A percentile compares a stretch with the other conserved stretches of the same genome.
Conservation (phyloP, 208 protist genomes). For the Trypanosoma congolense region DNA sequence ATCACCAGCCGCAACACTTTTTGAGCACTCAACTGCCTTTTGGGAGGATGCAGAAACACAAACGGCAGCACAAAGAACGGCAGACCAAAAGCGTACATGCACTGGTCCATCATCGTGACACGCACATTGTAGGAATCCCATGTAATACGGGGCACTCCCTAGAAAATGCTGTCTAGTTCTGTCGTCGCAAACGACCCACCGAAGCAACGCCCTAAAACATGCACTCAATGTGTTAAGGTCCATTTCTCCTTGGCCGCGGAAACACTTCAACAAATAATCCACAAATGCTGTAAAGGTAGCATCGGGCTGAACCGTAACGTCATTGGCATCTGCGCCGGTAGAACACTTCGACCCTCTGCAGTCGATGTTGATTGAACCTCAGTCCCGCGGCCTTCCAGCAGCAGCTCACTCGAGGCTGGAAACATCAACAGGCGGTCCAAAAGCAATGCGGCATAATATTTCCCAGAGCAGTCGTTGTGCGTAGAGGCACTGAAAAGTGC, state of each 20-base stretch:
- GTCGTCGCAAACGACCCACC: conserved; percentile 26
- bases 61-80: conserved; percentile 43
- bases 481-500: conserved; percentile 16
- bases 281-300: conserved; percentile 48
- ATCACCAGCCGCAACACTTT: too few relatives aligned
- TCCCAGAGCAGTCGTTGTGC: conserved; percentile 11
- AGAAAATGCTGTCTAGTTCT: conserved; percentile 29
- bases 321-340: too few relatives aligned
- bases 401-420: conserved; percentile 17
- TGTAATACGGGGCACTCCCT: conserved; percentile 36
- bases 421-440: conserved; percentile 37
- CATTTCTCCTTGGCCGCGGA: conserved; percentile 44
- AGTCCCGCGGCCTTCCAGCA: conserved; percentile 17
- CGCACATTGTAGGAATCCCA: conserved; percentile 36
- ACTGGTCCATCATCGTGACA: conserved; percentile 34
- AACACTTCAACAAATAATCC: conserved; percentile 41
- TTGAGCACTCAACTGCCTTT: background rate
- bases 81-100: conserved; percentile 67
- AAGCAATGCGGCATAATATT: conserved; percentile 74
- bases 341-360: too few relatives aligned
- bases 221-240: conserved; percentile 58
- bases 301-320: background rate
- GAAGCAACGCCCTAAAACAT: conserved; percentile 44
- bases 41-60: conserved; percentile 22
- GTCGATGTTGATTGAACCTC: background rate